A percentile compares a stretch with the other conserved stretches of the same genome.
Conservation (phyloP, 805 yeast species). For the Candida glaebosa region DNA sequence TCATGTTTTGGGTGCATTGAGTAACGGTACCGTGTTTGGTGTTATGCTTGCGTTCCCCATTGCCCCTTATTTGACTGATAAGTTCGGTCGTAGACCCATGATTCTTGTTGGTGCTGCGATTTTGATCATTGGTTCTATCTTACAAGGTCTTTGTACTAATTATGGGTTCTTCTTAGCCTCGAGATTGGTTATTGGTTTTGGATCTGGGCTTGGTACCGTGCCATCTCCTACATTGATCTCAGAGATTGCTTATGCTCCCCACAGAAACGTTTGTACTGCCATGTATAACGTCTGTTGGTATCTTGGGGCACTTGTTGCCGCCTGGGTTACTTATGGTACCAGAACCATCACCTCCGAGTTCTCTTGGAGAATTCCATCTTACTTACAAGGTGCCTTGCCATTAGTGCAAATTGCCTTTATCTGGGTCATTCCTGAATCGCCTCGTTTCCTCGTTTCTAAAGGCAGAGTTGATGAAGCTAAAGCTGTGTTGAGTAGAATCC, state of each 20-base stretch:
- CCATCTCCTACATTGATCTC: constrained; percentile 49
- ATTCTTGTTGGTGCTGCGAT: constrained; percentile 23
- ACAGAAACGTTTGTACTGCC: constrained; percentile 39
- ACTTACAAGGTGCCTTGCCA: constrained; percentile 49
- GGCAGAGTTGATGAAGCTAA: constrained; percentile 44
- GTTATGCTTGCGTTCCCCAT: constrained; percentile 24
- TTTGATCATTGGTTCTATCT: constrained; percentile 30
- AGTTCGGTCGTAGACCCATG: constrained; percentile 36
- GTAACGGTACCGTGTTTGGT: constrained; percentile 44
- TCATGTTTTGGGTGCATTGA: constrained; percentile 37
- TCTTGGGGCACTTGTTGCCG: constrained; percentile 51
- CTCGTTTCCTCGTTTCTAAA: constrained; percentile 41
- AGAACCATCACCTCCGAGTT: constrained; percentile 25
- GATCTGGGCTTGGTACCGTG: constrained; percentile 37
- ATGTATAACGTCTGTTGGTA: constrained; percentile 51
- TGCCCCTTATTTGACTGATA: constrained; percentile 29
- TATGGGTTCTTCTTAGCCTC: constrained; percentile 39
- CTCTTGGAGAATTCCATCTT: constrained; percentile 56
- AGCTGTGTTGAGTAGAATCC: constrained; percentile 33
- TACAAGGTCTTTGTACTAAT: constrained; percentile 34
- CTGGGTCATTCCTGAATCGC: constrained; percentile 47
- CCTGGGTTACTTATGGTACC: constrained; percentile 50
- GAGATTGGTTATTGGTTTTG: constrained; percentile 49
- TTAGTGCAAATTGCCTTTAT: constrained; percentile 33
- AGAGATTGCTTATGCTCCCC: constrained; percentile 49